phyloP scores from a whole-genome alignment of 2,329 filamentous ascomycete genomes.

The Penicillium sp. region DNA sequence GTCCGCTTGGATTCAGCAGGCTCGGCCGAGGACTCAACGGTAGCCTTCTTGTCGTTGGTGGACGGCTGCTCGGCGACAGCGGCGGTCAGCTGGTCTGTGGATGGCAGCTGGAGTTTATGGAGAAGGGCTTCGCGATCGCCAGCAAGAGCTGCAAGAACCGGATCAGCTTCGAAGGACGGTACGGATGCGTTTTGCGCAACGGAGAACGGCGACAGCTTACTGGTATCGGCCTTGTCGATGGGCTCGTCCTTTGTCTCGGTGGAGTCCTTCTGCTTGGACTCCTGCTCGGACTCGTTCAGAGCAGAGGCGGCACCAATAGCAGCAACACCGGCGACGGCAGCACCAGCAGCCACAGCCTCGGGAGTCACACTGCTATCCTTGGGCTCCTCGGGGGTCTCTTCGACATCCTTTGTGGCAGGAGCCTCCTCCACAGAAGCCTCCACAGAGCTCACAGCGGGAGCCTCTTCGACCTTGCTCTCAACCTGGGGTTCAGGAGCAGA shows the following conservation, averaged over 20 bases:
- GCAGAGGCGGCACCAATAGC: slow-evolving; percentile 27
- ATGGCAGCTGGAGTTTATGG: slow-evolving; percentile 35
- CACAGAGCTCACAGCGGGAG: background rate
- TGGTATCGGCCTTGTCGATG: slow-evolving; percentile 5
- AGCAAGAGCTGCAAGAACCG: slow-evolving; percentile 35
- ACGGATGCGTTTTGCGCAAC: slow-evolving; percentile 27
- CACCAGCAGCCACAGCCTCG: slow-evolving; percentile 33
- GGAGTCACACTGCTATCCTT: slow-evolving; percentile 28
- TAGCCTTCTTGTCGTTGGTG: slow-evolving; percentile 55
- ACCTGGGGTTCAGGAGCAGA: too few species aligned
- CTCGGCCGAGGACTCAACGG: slow-evolving; percentile 16
- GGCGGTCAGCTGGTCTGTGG: slow-evolving; percentile 32
- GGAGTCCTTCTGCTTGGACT: slow-evolving; percentile 14
- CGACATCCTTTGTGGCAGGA: slow-evolving; percentile 13
- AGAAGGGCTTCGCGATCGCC: slow-evolving; percentile 40
- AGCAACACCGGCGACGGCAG: slow-evolving; percentile 30
- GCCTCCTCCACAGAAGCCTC: slow-evolving; percentile 9
- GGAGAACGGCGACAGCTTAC: slow-evolving; percentile 27
- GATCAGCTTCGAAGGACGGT: slow-evolving; percentile 38
- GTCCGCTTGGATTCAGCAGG: slow-evolving; percentile 15
- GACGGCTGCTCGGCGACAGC: slow-evolving; percentile 94
- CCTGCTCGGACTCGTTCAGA: slow-evolving; percentile 22
- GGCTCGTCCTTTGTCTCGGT: slow-evolving; percentile 5
- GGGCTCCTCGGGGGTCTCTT: slow-evolving; percentile 9
- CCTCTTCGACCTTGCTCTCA: slow-evolving; percentile 17